These are phyloP conservation scores for Leccinum truebloodii DNA, from an alignment of 768 basidiomycete species.

Conservation along the genomic window DNA sequence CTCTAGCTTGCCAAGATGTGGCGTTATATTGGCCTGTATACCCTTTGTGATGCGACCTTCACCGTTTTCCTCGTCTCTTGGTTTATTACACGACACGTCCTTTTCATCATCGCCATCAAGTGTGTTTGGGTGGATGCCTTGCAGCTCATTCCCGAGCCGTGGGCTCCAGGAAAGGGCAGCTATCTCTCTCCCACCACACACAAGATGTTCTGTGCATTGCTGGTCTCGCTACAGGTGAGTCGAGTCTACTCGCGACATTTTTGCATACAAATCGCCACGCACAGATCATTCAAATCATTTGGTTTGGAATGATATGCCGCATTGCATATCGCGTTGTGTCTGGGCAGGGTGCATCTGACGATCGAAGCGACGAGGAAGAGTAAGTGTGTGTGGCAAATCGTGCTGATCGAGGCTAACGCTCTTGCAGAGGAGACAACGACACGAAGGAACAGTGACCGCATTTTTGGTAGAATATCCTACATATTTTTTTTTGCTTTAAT, in stretches of 20 bases:
- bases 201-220: slow-evolving; percentile 51
- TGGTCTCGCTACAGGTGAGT: slow-evolving; percentile 63
- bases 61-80: slow-evolving; percentile 84
- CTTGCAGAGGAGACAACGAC: slow-evolving; percentile 16
- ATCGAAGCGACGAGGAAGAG: slow-evolving; percentile 82
- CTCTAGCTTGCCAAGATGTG: slow-evolving; percentile 89
- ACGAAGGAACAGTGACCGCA: slow-evolving; percentile 29
- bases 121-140: slow-evolving; percentile 57
- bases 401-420: slow-evolving; percentile 12
- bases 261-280: slow-evolving; percentile 8
- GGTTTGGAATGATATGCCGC: slow-evolving; percentile 85
- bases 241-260: neutral
- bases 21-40: slow-evolving; percentile 72
- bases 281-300: slow-evolving; percentile 73
- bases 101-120: slow-evolving; percentile 73
- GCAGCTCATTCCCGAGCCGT: slow-evolving; percentile 47
- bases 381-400: slow-evolving; percentile 32
- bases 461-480: slow-evolving; percentile 28
- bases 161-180: slow-evolving; percentile 58
- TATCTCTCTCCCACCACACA: slow-evolving; percentile 53
- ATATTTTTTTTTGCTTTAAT: slow-evolving; percentile 25
- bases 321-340: slow-evolving; percentile 80
- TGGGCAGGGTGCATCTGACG: slow-evolving; percentile 78
- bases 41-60: slow-evolving; percentile 74
- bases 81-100: slow-evolving; percentile 85